Percentiles rank a stretch among this genome's conserved stretches.
These are phyloP conservation scores for Apiotrichum veenhuisii DNA, from an alignment of 1,284 basidiomycete species.

Conservation along the genomic window DNA sequence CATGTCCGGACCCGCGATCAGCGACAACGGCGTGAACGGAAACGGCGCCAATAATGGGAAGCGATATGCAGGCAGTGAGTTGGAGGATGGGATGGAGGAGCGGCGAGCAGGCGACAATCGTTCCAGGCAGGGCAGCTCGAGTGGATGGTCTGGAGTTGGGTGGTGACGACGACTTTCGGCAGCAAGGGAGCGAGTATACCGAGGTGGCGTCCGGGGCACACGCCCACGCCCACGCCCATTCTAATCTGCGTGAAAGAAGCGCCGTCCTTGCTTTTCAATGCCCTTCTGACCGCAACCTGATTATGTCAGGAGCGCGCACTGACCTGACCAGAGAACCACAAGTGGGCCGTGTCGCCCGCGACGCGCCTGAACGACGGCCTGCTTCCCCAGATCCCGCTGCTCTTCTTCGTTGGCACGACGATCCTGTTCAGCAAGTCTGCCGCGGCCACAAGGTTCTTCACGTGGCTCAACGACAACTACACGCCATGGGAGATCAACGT, in stretches of 20 bases:
- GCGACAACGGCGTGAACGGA: not conserved
- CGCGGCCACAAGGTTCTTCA: conserved; percentile 1
- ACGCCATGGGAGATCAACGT: conserved; percentile 14
- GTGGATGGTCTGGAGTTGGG: not conserved
- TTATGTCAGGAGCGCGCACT: not conserved
- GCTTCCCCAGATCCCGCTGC: not conserved
- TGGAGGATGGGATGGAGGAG: no score
- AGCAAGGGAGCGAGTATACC: no score
- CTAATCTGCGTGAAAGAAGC: no score
- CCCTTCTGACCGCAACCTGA: not conserved
- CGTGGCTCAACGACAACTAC: conserved; percentile 15
- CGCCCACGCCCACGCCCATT: no score
- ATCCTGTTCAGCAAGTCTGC: not conserved
- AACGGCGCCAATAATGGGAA: no score
- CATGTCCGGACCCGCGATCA: not conserved
- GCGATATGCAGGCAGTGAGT: conserved; percentile 12
- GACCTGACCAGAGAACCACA: conserved; percentile 16
- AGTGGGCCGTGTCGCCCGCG: conserved; percentile 7
- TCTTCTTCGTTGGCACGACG: not conserved
- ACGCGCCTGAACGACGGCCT: conserved; percentile 13
- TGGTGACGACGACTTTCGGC: not conserved
- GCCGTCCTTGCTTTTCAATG: no score
- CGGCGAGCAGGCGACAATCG: no score
- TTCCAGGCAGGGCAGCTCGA: no score
- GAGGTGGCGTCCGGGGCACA: no score